These are phyloP conservation scores for Tetrapisispora iriomotensis DNA, from an alignment of 805 yeast species.

Conservation along the genomic window DNA sequence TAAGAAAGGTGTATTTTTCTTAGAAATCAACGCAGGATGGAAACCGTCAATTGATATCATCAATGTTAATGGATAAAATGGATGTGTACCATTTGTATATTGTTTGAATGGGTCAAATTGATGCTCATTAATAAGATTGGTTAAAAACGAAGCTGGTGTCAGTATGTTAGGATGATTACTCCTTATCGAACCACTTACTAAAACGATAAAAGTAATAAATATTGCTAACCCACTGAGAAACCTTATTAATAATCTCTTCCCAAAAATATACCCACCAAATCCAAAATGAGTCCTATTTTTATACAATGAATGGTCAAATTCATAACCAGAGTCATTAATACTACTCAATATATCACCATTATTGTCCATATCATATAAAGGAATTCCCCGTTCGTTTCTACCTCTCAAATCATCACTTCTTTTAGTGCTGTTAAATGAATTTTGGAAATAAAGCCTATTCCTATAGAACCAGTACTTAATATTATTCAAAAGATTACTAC, in stretches of 20 bases:
- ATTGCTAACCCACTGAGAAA: slow-evolving; percentile 2
- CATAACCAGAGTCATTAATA: slow-evolving; percentile 1
- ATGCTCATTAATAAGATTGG: neutral
- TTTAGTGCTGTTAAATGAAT: neutral
- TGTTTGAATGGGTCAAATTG: slow-evolving; percentile 14
- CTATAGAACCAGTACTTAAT: slow-evolving; percentile 6
- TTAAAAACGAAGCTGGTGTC: neutral
- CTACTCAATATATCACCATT: slow-evolving; percentile 7
- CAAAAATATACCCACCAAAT: neutral
- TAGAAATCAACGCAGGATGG: slow-evolving; percentile 76
- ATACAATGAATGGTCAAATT: neutral
- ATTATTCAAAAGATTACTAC: slow-evolving; percentile 1
- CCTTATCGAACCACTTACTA: neutral
- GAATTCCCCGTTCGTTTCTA: slow-evolving; percentile 10
- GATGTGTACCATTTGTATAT: slow-evolving; percentile 51
- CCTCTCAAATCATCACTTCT: neutral
- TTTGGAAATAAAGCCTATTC: slow-evolving; percentile 2
- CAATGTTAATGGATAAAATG: slow-evolving; percentile 70
- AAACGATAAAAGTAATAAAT: neutral
- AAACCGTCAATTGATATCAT: slow-evolving; percentile 79
- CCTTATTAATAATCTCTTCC: slow-evolving; percentile 2
- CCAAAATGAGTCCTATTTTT: neutral
- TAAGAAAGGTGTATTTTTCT: slow-evolving; percentile 59
- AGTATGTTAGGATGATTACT: neutral
- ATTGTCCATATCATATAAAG: slow-evolving; percentile 15